Evolutionary conservation across 2,329 filamentous ascomycete species (phyloP).

Genomic region (Fusarium sp.): DNA sequence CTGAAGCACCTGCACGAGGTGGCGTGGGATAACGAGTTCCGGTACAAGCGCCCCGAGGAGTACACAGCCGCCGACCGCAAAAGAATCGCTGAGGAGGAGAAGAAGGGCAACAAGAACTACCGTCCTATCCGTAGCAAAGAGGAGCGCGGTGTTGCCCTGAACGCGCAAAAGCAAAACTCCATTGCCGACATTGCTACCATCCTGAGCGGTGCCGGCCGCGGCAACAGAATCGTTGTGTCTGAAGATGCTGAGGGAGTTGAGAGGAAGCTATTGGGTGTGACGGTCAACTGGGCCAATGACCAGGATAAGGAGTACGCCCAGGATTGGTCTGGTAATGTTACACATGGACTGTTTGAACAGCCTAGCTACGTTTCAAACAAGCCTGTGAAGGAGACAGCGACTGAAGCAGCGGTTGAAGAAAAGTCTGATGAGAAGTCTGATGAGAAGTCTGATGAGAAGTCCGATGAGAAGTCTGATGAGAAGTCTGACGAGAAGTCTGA

Average conservation of each 20-base stretch:
- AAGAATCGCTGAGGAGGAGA: conserved; percentile 47
- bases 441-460: conserved; percentile 4
- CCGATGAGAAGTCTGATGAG: not conserved
- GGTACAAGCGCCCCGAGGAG: conserved; percentile 53
- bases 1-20: conserved; percentile 71
- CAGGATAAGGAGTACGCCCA: conserved; percentile 59
- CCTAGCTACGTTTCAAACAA: conserved; percentile 40
- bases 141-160: conserved; percentile 64
- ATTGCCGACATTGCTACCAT: conserved; percentile 73
- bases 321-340: conserved; percentile 64
- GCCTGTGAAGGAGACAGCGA: conserved; percentile 12
- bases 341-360: conserved; percentile 57
- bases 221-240: conserved; percentile 58
- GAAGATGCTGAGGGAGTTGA: conserved; percentile 33
- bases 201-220: conserved; percentile 62
- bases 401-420: conserved; percentile 14
- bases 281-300: conserved; percentile 64
- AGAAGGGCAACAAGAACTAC: conserved; percentile 47
- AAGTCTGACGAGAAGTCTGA: not conserved
- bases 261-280: conserved; percentile 53
- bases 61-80: conserved; percentile 50
- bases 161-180: conserved; percentile 69
- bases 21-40: conserved; percentile 64
- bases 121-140: conserved; percentile 51
- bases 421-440: not conserved